phyloP scores from a whole-genome alignment of 1,139 yeast species.

The Candida sp. region DNA sequence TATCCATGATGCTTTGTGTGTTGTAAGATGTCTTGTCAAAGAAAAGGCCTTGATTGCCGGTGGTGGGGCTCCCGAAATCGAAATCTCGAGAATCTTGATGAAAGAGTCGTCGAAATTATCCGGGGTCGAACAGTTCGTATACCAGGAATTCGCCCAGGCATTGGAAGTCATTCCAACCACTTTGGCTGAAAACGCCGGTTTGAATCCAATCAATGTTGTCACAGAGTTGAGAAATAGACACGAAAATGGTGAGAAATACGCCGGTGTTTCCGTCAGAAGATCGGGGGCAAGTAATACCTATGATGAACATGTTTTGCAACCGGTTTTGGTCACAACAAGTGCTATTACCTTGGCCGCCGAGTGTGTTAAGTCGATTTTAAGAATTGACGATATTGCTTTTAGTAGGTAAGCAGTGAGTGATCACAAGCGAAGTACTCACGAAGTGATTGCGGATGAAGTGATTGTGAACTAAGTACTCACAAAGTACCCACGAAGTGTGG shows the following conservation, averaged over 20 bases:
- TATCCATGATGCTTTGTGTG: conserved; percentile 96
- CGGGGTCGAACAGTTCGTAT: conserved; percentile 93
- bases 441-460: too few relatives aligned
- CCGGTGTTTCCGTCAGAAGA: conserved; percentile 96
- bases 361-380: conserved; percentile 90
- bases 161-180: conserved; percentile 96
- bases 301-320: conserved; percentile 95
- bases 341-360: conserved; percentile 94
- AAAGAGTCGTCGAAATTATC: conserved; percentile 75
- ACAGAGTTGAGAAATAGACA: conserved; percentile 93
- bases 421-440: too few relatives aligned
- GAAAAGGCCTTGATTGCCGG: conserved; percentile 96
- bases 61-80: conserved; percentile 99
- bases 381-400: conserved; percentile 92
- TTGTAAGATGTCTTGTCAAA: conserved; percentile 90
- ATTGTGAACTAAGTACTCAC: too few relatives aligned
- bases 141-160: conserved; percentile 95
- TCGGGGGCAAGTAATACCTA: conserved; percentile 90
- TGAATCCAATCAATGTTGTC: conserved; percentile 91
- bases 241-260: conserved; percentile 84
- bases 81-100: conserved; percentile 76
- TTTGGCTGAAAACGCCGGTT: conserved; percentile 96
- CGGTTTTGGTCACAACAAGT: conserved; percentile 90
- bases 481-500: too few relatives aligned
- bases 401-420: not conserved